Percentiles rank a stretch among this genome's conserved stretches.
Conservation (phyloP, 2,329 filamentous ascomycete species). For the Fusarium fujikuroi region DNA sequence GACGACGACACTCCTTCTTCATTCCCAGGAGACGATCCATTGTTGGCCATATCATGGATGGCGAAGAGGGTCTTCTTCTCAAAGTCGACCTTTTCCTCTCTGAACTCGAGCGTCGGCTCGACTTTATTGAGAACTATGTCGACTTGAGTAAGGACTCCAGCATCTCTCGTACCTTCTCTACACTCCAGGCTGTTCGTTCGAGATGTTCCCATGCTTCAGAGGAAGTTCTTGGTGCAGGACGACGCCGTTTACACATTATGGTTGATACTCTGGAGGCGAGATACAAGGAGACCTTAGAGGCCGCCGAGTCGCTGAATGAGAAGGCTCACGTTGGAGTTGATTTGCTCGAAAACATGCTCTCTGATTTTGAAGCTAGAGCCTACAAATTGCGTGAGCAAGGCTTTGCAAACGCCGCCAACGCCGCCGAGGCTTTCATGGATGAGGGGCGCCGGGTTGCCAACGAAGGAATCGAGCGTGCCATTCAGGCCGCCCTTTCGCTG, state of each 20-base stretch:
- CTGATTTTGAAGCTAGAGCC: conserved; percentile 85
- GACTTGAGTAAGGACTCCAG: conserved; percentile 85
- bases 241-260: conserved; percentile 84
- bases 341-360: conserved; percentile 84
- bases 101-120: conserved; percentile 86
- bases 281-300: conserved; percentile 86
- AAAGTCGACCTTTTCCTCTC: conserved; percentile 83
- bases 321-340: conserved; percentile 90
- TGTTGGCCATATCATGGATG: conserved; percentile 70
- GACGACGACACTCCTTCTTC: conserved; percentile 67
- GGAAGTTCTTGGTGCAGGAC: conserved; percentile 87
- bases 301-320: conserved; percentile 88
- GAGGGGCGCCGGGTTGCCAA: conserved; percentile 84
- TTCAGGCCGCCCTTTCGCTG: conserved; percentile 81
- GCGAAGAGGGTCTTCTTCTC: conserved; percentile 69
- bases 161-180: conserved; percentile 85
- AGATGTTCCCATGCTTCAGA: conserved; percentile 91
- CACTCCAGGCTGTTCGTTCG: conserved; percentile 85
- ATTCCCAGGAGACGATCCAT: conserved; percentile 67
- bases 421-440: conserved; percentile 77
- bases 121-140: conserved; percentile 88
- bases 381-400: conserved; percentile 83
- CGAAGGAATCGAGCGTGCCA: conserved; percentile 80
- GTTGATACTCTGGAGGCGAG: conserved; percentile 90
- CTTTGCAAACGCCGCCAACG: conserved; percentile 72